Conservation (phyloP, 2,329 filamentous ascomycete genomes). For the Hypoxylon sp. region DNA sequence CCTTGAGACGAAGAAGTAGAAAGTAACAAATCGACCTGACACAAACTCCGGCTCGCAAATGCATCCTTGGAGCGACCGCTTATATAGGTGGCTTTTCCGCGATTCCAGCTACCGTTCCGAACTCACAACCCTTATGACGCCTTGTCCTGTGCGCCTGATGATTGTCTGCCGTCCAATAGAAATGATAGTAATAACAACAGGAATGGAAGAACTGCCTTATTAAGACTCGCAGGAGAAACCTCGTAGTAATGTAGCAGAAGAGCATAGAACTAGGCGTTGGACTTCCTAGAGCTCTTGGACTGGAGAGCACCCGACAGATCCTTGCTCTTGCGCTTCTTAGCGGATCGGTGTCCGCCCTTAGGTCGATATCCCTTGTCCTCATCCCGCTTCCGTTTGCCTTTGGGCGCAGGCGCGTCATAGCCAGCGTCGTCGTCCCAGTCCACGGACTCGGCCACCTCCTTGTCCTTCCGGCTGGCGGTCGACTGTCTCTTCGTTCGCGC, state of each 20-base stretch:
- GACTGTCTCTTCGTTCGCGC: constrained; percentile 52
- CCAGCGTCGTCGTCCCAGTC: constrained; percentile 51
- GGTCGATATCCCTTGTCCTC: constrained; percentile 68
- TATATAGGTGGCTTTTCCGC: constrained; percentile 17
- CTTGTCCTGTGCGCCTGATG: too few species aligned
- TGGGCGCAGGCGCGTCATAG: constrained; percentile 49
- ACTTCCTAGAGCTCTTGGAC: constrained; percentile 37
- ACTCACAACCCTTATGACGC: constrained; percentile 1
- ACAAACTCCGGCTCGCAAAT: background rate
- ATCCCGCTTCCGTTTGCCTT: constrained; percentile 65
- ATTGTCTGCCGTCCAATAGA: too few species aligned
- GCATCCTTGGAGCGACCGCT: background rate
- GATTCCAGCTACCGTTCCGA: constrained; percentile 9
- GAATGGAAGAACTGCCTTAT: too few species aligned
- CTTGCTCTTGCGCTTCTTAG: constrained; percentile 68
- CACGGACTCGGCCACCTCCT: constrained; percentile 48
- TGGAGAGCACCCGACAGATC: constrained; percentile 36
- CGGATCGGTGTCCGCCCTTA: constrained; percentile 61
- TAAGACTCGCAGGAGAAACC: constrained; percentile 6
- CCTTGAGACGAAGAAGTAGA: background rate
- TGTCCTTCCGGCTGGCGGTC: constrained; percentile 47
- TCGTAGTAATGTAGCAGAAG: background rate
- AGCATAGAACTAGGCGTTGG: background rate
- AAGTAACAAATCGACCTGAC: background rate
- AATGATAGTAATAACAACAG: too few species aligned